Conservation (phyloP, 2,329 filamentous ascomycete genomes). For the Zarea fungicola region DNA sequence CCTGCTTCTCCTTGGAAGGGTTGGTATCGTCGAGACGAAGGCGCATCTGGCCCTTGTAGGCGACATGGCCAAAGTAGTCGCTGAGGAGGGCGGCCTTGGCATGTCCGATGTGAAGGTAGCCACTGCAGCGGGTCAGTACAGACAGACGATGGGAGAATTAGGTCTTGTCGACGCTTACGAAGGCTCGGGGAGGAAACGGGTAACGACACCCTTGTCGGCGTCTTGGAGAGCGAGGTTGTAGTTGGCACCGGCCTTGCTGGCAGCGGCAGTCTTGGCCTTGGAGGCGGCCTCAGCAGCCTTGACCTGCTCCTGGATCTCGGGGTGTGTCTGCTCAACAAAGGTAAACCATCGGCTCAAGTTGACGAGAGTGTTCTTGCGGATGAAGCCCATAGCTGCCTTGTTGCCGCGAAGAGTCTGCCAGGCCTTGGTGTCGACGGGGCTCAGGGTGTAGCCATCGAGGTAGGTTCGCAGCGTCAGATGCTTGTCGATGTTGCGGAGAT, state of each 20-base stretch:
- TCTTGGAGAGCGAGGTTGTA: slow-evolving; percentile 86
- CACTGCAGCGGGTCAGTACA: slow-evolving; percentile 34
- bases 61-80: slow-evolving; percentile 93
- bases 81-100: slow-evolving; percentile 90
- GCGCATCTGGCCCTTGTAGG: slow-evolving; percentile 85
- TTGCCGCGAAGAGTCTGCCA: slow-evolving; percentile 82
- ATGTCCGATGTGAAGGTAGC: slow-evolving; percentile 93
- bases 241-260: slow-evolving; percentile 73
- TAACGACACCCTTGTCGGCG: slow-evolving; percentile 83
- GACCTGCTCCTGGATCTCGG: slow-evolving; percentile 66
- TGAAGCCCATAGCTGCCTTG: slow-evolving; percentile 73
- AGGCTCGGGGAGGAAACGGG: slow-evolving; percentile 89
- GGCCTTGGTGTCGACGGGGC: slow-evolving; percentile 71
- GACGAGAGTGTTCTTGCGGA: slow-evolving; percentile 70
- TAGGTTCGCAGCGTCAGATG: slow-evolving; percentile 84
- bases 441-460: slow-evolving; percentile 73
- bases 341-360: slow-evolving; percentile 84
- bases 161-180: slow-evolving; percentile 49
- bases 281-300: slow-evolving; percentile 65
- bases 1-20: slow-evolving; percentile 93
- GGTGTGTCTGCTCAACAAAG: slow-evolving; percentile 76
- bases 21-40: slow-evolving; percentile 97
- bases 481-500: slow-evolving; percentile 73
- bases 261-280: slow-evolving; percentile 62
- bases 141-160: slow-evolving; percentile 1